Base-by-base conservation (phyloP, 192 early-diverging fungal genomes). In the Dissophora ornata region DNA sequence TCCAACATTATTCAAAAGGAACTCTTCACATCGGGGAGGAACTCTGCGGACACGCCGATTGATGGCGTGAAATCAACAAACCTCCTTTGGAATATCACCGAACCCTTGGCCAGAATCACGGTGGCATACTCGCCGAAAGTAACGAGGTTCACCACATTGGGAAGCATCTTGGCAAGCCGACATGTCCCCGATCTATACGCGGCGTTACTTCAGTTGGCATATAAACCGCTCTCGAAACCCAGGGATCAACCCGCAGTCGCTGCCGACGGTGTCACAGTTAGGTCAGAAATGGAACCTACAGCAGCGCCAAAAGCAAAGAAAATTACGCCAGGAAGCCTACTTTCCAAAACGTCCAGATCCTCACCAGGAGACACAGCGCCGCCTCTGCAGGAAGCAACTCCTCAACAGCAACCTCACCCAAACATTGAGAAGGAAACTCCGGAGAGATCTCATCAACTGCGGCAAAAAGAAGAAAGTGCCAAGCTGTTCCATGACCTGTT, bases 121-220 rank as follows among this genome's bases (percentile, higher is more conserved):
- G 34, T 80, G 25, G 63, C 57, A 4, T 61, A 63, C 19, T 44
- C 66, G 12, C 60, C 49, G 2, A 69, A 58, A 54, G 33, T 54
- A 8, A 71, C 60, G n/a, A 63, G 62, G 10, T 83, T 82, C 34
- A 89, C 88, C 18, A 88, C 87, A 0, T 78, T 92, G 4, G 83
- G 84, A 6, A 81, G 83, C 1, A 82, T 90, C 26, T 34, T 93
- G 11, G 61, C 81, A 5, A 75, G 55, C 38, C 87, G 86, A 50
- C 82, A 90, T 64, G 62, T 90, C 7, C 71, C 84, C 0, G 93
- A 94, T 68, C 30, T 94, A 16, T 83, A 91, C 44, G 88, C 91
- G 2, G 83, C 82, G 0, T 78, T 93, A 19, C 63, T 94, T 26
- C 88, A 92, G 57, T 52, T 90, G 15, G 89, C 90, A 0, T 94